A percentile compares a stretch with the other conserved stretches of the same genome.
These are phyloP conservation scores for Gremmenia infestans DNA, from an alignment of 2,329 filamentous ascomycete genomes.

Conservation along the genomic window DNA sequence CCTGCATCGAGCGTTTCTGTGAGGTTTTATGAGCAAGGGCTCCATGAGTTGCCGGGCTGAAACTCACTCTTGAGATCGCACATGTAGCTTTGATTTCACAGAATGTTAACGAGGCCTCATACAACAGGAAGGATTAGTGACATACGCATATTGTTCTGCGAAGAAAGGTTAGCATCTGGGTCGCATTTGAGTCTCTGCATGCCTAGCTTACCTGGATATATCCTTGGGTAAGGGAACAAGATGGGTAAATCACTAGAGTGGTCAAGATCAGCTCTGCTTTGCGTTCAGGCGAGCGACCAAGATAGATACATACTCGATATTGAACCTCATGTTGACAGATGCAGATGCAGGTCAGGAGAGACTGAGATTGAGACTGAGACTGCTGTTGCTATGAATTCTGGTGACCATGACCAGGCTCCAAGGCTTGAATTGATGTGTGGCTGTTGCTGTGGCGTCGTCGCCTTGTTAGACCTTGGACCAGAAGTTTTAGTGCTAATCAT, in stretches of 20 bases:
- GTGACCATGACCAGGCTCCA: neutral
- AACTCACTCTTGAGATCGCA: conserved; percentile 67
- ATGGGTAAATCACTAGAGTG: conserved; percentile 57
- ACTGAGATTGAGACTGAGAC: neutral
- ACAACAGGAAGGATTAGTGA: neutral
- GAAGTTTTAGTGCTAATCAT: neutral
- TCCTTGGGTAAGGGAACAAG: conserved; percentile 69
- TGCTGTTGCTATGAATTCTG: neutral
- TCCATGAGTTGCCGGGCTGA: neutral
- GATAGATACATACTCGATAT: conserved; percentile 58
- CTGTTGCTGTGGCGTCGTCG: neutral
- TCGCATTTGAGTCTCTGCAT: neutral
- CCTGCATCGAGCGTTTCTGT: conserved; percentile 78
- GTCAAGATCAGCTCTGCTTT: conserved; percentile 21
- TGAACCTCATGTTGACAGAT: conserved; percentile 64
- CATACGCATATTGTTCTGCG: conserved; percentile 63
- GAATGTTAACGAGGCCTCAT: conserved; percentile 8
- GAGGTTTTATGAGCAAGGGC: conserved; percentile 12
- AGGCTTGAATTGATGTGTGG: neutral
- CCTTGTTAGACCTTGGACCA: neutral
- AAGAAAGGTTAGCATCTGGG: conserved; percentile 38
- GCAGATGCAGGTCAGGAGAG: neutral
- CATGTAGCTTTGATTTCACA: conserved; percentile 56
- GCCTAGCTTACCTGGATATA: conserved; percentile 50
- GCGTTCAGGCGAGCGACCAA: neutral